Percentiles rank a stretch among this genome's conserved stretches.
phyloP scores from a whole-genome alignment of 306 rosid genomes.

The Pyrus bretschneideri region DNA sequence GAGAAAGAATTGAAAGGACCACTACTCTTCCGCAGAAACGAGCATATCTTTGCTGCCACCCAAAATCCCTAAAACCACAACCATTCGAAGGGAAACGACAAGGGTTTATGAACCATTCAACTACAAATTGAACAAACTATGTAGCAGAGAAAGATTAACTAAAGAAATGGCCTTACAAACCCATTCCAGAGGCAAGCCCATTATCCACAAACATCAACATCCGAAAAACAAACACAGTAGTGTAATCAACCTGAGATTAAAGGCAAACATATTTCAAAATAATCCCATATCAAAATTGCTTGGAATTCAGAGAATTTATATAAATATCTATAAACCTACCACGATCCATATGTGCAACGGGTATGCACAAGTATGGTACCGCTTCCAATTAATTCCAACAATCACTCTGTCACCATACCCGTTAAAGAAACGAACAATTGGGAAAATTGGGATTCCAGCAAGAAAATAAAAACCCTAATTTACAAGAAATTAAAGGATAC shows the following conservation, averaged over 20 bases:
- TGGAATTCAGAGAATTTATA: not conserved
- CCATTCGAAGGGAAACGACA: slow-evolving; percentile 5
- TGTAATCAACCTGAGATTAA: slow-evolving; percentile 74
- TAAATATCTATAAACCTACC: slow-evolving; percentile 38
- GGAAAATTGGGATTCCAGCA: slow-evolving; percentile 5
- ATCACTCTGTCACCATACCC: slow-evolving; percentile 46
- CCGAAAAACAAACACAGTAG: slow-evolving; percentile 84
- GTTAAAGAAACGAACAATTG: slow-evolving; percentile 19
- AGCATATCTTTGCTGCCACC: slow-evolving; percentile 96
- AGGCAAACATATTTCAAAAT: not conserved
- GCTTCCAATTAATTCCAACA: slow-evolving; percentile 83
- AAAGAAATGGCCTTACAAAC: slow-evolving; percentile 74
- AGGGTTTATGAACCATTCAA: not conserved
- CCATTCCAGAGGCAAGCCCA: slow-evolving; percentile 98
- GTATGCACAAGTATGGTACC: slow-evolving; percentile 67
- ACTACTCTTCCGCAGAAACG: slow-evolving; percentile 94
- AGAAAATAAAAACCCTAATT: slow-evolving; percentile 9
- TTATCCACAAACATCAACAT: slow-evolving; percentile 93
- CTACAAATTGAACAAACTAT: not conserved
- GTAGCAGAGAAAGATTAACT: slow-evolving; percentile 8
- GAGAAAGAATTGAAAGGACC: slow-evolving; percentile 70
- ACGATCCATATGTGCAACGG: slow-evolving; percentile 98
- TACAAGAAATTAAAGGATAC: slow-evolving; percentile 51
- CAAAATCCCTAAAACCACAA: slow-evolving; percentile 70
- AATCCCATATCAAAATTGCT: not conserved